Evolutionary conservation across 331 rosid species (phyloP), one percentile per base, ranked within the genome.

Genomic region (Rhamnella rubrinervis): DNA sequence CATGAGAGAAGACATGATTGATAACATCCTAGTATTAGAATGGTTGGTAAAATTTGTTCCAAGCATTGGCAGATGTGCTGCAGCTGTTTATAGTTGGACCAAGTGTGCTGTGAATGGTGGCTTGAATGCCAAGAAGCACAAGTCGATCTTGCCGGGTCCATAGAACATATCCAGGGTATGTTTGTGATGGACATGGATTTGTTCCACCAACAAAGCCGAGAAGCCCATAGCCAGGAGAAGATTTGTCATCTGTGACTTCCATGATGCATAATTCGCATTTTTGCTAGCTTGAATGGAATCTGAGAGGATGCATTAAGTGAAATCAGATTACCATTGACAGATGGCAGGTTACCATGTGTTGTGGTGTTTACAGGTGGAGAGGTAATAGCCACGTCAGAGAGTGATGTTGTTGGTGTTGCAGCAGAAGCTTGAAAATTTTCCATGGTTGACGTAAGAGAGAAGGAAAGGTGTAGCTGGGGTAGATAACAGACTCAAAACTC

Each of bases 141-240:
- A 61, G 47, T 7, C 46, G 2, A 61, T 61, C 66, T 31, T 28
- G 66, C 0, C 44, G 66, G 17, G 19, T 15, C 58, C 58, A 53
- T 6, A 53, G 58, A n/a, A 6, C 8, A 53, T 53, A 53, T 13
- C 19, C 20, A n/a, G 21, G n/a, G 19, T n/a, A 1, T 13, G 19
- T 13, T 15, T n/a, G 17, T 53, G 1, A 15, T 8, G 66, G 66
- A 61, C 66, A 61, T 28, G 66, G 21, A 28, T 9, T 18, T 28
- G 66, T 9, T 61, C 66, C 41, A 37, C 35, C 66, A 28, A 61
- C 46, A 28, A 61, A 61, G 12, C 66, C 66, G 15, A 61, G 50
- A 18, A 61, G 66, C 1, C 47, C 66, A 61, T 61, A 61, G 35
- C 58, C 19, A 53, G 15, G 58, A 53, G 58, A 53, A 53, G 58